phyloP scores from a whole-genome alignment of 345 rosid species.

The Rhizophora mangle region DNA sequence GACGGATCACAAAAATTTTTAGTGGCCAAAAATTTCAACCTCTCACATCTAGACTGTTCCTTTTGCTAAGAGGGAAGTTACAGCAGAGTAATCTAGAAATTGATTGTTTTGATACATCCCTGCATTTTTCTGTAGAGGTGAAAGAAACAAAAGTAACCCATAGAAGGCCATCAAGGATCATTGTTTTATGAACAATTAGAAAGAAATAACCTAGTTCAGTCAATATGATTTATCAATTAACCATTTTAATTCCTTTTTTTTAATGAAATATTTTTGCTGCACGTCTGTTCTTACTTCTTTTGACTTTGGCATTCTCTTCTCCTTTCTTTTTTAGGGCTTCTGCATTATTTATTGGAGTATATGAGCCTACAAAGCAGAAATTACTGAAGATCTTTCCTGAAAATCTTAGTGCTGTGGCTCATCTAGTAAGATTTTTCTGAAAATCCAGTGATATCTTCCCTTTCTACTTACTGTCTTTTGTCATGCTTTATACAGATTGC shows the following conservation, averaged over 20 bases:
- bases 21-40: not conserved
- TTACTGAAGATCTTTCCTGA: conserved; percentile 72
- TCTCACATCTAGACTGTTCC: not conserved
- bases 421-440: conserved; percentile 48
- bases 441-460: not conserved
- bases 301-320: conserved; percentile 7
- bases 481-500: not conserved
- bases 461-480: not conserved
- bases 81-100: not conserved
- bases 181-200: not conserved
- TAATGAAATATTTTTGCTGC: not conserved
- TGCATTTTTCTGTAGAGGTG: not conserved
- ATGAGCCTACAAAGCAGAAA: conserved; percentile 92
- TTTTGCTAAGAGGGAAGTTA: not conserved
- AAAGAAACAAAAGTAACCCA: not conserved
- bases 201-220: not conserved
- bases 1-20: not conserved
- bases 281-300: not conserved
- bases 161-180: not conserved
- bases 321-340: conserved; percentile 62
- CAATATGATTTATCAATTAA: not conserved
- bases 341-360: conserved; percentile 89
- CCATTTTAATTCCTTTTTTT: not conserved
- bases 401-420: conserved; percentile 81
- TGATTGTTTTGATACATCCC: not conserved